Conservation (phyloP, 495 filamentous ascomycete species). For the Podospora bellae-mahoneyi region DNA sequence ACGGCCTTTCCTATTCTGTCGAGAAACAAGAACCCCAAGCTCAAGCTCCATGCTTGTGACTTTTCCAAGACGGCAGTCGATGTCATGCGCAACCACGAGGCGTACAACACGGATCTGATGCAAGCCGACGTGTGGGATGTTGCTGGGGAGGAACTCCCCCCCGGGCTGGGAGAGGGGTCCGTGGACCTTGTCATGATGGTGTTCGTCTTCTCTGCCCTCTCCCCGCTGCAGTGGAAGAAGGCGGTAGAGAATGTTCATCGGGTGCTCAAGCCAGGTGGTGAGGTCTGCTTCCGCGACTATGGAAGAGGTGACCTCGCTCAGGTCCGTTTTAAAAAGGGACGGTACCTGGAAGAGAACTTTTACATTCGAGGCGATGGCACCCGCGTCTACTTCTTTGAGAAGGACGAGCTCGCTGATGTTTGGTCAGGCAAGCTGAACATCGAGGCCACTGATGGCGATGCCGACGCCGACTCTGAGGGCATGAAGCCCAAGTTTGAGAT, state of each 20-base stretch:
- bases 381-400: constrained; percentile 94
- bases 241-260: constrained; percentile 78
- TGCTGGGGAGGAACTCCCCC: constrained; percentile 64
- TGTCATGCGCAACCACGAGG: constrained; percentile 71
- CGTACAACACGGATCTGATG: constrained; percentile 60
- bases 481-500: constrained; percentile 58
- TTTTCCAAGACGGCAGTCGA: constrained; percentile 89
- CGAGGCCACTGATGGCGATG: constrained; percentile 21
- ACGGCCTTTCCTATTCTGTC: constrained; percentile 86
- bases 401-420: constrained; percentile 72
- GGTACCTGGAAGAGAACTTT: constrained; percentile 93
- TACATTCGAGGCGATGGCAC: constrained; percentile 95
- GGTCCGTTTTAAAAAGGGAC: constrained; percentile 90
- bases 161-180: constrained; percentile 65
- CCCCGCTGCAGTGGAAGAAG: constrained; percentile 76
- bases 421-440: constrained; percentile 55
- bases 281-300: constrained; percentile 92
- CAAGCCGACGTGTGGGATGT: constrained; percentile 92
- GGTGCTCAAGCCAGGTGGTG: constrained; percentile 82
- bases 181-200: constrained; percentile 92
- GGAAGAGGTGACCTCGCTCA: constrained; percentile 92
- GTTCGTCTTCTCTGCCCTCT: constrained; percentile 93
- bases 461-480: constrained; percentile 20
- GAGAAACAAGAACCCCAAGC: constrained; percentile 71
- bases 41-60: constrained; percentile 87